Base-by-base conservation (phyloP, 2,329 filamentous ascomycete genomes). In the Aspergillus tanneri region DNA sequence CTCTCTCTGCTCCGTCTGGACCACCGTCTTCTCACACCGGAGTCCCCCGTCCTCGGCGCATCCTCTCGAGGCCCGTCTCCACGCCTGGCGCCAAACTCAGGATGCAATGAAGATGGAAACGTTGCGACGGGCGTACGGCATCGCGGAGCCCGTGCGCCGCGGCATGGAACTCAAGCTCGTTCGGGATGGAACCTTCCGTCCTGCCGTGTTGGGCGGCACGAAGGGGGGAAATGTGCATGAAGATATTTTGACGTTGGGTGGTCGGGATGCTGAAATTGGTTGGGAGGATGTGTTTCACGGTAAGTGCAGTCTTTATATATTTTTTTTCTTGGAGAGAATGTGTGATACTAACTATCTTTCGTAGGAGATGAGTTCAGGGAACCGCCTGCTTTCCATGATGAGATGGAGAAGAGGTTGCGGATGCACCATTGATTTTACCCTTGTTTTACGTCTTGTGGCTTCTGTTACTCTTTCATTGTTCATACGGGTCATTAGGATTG, bases 231-330 rank as follows among this genome's bases (percentile, higher is more conserved):
- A 84, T 64, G 78, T 97, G 43, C 91, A 96, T 74, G 88, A 90
- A 76, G 92, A 97, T 69, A 90, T 99, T 55, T 74, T 99, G 64
- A 62, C 62, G 18, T 48, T 73, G 27, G 80, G 79, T 52, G 91
- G 90, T 3, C 77, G 84, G 64, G 93, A 97, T 68, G 75, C 80
- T 22, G 86, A 82, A 62, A 77, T 95, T 60, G 83, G 79, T 7
- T 99, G 93, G 93, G 93, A 99, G 79, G 93, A 97, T 76, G 84
- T 99, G 16, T 97, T 86, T 68, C 83, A 80, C 16, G 89, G 90
- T 74, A 70, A 68, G 72, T 72, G 51, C 35, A 47, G 12, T 43
- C 25, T 41, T 54, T 52, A 39, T 36, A 23, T 40, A 41, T 43
- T 39, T 16, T 52, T 50, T 46, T 52, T 40, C n/a, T n/a, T n/a